These are phyloP conservation scores for Sonneratia alba DNA, from an alignment of 345 rosid species.

Conservation along the genomic window DNA sequence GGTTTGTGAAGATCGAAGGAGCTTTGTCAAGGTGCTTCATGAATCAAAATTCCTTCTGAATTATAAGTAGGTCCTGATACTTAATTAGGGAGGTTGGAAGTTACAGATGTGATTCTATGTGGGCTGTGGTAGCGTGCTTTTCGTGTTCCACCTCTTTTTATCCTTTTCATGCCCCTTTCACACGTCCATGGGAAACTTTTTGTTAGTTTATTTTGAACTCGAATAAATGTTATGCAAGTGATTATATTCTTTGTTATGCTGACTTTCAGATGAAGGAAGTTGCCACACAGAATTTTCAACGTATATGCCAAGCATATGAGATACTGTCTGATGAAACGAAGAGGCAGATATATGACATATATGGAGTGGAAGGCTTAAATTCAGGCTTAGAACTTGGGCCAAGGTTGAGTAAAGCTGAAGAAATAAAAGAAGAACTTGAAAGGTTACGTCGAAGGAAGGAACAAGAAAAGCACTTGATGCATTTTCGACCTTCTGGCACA, in stretches of 20 bases:
- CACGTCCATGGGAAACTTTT: neutral
- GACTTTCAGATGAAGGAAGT: slow-evolving; percentile 71
- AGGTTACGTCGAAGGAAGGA: slow-evolving; percentile 55
- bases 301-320: slow-evolving; percentile 89
- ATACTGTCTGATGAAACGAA: slow-evolving; percentile 73
- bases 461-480: slow-evolving; percentile 49
- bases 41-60: neutral
- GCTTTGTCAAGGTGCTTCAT: neutral
- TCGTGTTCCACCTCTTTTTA: neutral
- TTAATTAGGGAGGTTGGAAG: neutral
- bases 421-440: slow-evolving; percentile 77
- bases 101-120: neutral
- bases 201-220: neutral
- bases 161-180: neutral
- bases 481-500: slow-evolving; percentile 61
- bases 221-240: neutral
- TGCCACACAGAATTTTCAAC: slow-evolving; percentile 78
- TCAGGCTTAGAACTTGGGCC: slow-evolving; percentile 91
- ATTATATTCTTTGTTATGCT: neutral
- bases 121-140: neutral
- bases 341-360: slow-evolving; percentile 76
- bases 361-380: slow-evolving; percentile 87
- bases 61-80: neutral
- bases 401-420: slow-evolving; percentile 66
- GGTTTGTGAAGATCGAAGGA: neutral